These are phyloP conservation scores for Cylindrodendrum hubeiense DNA, from an alignment of 2,329 filamentous ascomycete genomes.

Conservation along the genomic window DNA sequence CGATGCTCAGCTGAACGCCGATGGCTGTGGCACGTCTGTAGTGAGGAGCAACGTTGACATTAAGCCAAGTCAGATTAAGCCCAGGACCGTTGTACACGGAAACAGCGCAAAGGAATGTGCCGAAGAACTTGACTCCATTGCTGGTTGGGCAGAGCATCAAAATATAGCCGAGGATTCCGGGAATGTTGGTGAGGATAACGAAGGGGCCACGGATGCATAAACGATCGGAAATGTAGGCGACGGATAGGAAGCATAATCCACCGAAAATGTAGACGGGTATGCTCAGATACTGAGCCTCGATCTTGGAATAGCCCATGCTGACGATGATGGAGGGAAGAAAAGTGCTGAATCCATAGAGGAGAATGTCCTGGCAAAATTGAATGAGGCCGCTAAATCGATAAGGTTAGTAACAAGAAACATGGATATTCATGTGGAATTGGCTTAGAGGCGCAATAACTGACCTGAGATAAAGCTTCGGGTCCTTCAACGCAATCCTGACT, in stretches of 20 bases:
- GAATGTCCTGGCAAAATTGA: conserved; percentile 65
- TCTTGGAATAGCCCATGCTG: conserved; percentile 62
- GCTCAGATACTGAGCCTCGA: conserved; percentile 65
- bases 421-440: not conserved
- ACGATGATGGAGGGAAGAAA: conserved; percentile 69
- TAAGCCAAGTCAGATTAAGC: conserved; percentile 60
- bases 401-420: not conserved
- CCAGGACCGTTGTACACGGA: conserved; percentile 62
- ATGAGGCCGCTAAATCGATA: conserved; percentile 49
- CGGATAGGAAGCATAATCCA: conserved; percentile 57
- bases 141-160: conserved; percentile 61
- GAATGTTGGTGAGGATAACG: conserved; percentile 69
- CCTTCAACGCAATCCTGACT: conserved; percentile 58
- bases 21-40: conserved; percentile 60
- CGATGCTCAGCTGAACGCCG: conserved; percentile 59
- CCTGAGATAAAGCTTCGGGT: conserved; percentile 65
- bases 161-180: conserved; percentile 63
- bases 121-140: conserved; percentile 63
- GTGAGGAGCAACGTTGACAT: conserved; percentile 59
- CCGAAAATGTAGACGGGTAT: conserved; percentile 69
- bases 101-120: conserved; percentile 60
- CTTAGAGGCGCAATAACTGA: conserved; percentile 28
- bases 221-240: conserved; percentile 62
- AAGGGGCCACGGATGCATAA: conserved; percentile 46
- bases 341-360: conserved; percentile 69